A percentile compares a stretch with the other conserved stretches of the same genome.
phyloP scores from a whole-genome alignment of 2,329 filamentous ascomycete genomes.

The Coccinonectria pachysandricola region DNA sequence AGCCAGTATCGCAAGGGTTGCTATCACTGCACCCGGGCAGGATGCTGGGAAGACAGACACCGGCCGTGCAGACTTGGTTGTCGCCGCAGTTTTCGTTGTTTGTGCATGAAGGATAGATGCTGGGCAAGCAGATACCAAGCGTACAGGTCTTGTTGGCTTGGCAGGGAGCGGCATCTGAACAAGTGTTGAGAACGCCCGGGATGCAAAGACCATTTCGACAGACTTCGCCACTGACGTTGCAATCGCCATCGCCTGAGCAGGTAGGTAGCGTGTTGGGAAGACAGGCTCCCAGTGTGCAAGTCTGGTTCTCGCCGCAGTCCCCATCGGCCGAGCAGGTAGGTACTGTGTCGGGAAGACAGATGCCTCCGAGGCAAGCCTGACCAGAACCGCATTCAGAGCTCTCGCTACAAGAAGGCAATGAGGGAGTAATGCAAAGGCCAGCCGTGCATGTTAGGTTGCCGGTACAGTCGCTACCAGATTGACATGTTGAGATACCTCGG shows the following conservation, averaged over 20 bases:
- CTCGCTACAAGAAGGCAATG: background rate
- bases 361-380: background rate
- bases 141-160: conserved; percentile 1
- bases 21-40: background rate
- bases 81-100: conserved; percentile 1
- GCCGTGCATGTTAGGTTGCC: conserved; percentile 1
- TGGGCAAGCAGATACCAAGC: conserved; percentile 1
- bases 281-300: conserved; percentile 3
- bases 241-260: conserved; percentile 3
- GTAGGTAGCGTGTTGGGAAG: conserved; percentile 1
- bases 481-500: background rate
- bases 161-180: conserved; percentile 1
- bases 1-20: background rate
- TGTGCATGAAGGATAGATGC: conserved; percentile 2
- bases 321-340: background rate
- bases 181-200: conserved; percentile 1
- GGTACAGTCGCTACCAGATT: conserved; percentile 1
- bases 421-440: conserved; percentile 3
- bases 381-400: background rate
- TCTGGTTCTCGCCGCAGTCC: conserved; percentile 1
- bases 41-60: conserved; percentile 2
- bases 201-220: conserved; percentile 5
- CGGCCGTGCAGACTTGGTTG: background rate
- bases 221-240: conserved; percentile 2
- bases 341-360: conserved; percentile 1